Conservation (phyloP, 2,329 filamentous ascomycete species). For the Fusarium drepaniforme region DNA sequence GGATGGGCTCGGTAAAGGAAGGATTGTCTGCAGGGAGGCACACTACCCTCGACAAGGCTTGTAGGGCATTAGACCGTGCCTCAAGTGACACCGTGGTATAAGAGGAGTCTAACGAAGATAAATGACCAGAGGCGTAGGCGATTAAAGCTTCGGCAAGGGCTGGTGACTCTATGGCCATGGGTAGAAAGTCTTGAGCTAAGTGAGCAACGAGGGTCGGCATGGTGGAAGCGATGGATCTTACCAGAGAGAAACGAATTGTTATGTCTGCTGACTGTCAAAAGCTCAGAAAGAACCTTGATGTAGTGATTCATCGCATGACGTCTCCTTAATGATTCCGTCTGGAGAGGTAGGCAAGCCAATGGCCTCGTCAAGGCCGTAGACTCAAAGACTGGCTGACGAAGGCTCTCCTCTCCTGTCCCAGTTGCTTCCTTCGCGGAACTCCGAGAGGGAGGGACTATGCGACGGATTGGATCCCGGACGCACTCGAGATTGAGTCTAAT, state of each 20-base stretch:
- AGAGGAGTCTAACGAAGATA: not conserved
- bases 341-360: not conserved
- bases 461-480: not conserved
- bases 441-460: not conserved
- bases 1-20: not conserved
- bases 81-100: not conserved
- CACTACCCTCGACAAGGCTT: not conserved
- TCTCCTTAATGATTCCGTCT: not conserved
- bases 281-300: not conserved
- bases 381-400: not conserved
- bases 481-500: not conserved
- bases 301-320: not conserved
- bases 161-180: not conserved
- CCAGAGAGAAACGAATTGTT: constrained; percentile 2
- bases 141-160: not conserved
- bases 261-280: not conserved
- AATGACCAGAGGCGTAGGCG: not conserved
- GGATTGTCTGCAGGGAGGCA: not conserved
- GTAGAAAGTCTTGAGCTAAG: not conserved
- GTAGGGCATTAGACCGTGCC: not conserved
- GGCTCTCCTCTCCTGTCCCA: not conserved
- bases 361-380: not conserved
- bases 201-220: not conserved
- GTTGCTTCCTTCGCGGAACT: not conserved
- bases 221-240: not conserved